Conservation (phyloP, 345 rosid species). For the Geranium brycei region DNA sequence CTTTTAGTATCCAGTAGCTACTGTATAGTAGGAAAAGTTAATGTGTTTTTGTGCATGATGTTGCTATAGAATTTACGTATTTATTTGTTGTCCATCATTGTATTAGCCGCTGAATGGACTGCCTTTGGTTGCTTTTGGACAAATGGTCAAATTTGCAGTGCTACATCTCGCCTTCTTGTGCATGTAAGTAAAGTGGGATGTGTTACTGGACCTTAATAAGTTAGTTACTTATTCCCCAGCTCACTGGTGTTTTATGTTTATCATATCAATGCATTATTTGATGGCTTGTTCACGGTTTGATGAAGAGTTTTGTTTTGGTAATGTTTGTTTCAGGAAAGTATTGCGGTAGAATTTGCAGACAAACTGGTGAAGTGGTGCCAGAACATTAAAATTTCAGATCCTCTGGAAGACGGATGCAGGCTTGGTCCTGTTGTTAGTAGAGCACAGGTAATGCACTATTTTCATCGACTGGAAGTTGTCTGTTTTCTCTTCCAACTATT, state of each 20-base stretch:
- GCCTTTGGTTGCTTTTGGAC: constrained; percentile 91
- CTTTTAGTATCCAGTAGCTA: no score
- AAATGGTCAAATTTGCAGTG: constrained; percentile 96
- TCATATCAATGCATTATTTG: neutral
- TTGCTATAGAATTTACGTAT: no score
- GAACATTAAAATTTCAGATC: constrained; percentile 82
- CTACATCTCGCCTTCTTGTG: constrained; percentile 87
- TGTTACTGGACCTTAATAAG: no score
- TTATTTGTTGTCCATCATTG: no score
- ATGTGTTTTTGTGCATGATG: no score
- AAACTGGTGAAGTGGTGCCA: constrained; percentile 66
- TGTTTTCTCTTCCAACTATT: no score
- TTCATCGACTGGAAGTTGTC: no score
- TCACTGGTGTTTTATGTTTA: no score
- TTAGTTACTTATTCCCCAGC: no score
- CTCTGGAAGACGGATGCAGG: constrained; percentile 82
- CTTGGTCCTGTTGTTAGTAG: constrained; percentile 82
- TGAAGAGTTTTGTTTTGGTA: no score
- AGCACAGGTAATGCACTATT: constrained; percentile 48
- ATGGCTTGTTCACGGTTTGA: no score
- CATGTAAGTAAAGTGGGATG: constrained; percentile 41
- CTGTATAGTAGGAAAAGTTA: no score
- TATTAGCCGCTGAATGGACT: constrained; percentile 76
- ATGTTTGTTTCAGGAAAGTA: constrained; percentile 39
- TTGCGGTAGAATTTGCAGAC: constrained; percentile 56